phyloP scores from a whole-genome alignment of 2,329 filamentous ascomycete species.

The Penicillium olsonii region DNA sequence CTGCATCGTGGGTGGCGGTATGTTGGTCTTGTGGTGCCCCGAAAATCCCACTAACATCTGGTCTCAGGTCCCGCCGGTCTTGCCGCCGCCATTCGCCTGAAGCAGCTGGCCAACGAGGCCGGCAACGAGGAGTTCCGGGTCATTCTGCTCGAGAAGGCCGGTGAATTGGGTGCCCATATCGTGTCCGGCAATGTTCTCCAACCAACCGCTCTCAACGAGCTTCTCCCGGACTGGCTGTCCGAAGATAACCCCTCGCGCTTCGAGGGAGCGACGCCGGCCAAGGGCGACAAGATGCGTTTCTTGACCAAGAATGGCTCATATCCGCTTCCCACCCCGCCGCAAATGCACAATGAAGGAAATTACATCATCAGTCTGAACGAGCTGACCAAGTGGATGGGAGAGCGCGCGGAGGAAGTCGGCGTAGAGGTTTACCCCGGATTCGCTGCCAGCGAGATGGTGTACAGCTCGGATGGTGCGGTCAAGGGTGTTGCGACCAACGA shows the following conservation, averaged over 20 bases:
- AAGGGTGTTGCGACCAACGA: conserved; percentile 96
- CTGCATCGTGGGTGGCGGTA: conserved; percentile 89
- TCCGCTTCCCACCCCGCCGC: conserved; percentile 83
- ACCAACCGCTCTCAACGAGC: conserved; percentile 81
- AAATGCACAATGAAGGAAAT: conserved; percentile 98
- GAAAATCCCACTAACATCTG: conserved; percentile 6
- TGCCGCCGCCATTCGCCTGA: conserved; percentile 88
- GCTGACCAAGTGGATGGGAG: conserved; percentile 92
- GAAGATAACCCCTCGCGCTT: conserved; percentile 88
- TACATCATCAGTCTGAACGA: conserved; percentile 97
- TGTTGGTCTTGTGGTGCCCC: conserved; percentile 17
- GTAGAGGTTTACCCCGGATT: conserved; percentile 97
- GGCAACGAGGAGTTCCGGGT: conserved; percentile 97
- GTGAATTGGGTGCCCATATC: conserved; percentile 92
- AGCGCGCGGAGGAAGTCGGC: conserved; percentile 92
- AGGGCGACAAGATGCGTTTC: conserved; percentile 86
- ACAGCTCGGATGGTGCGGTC: conserved; percentile 81
- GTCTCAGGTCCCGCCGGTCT: conserved; percentile 78
- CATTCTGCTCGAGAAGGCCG: conserved; percentile 88
- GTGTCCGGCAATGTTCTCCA: conserved; percentile 95
- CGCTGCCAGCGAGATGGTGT: conserved; percentile 89
- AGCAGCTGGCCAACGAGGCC: conserved; percentile 91
- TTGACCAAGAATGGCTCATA: conserved; percentile 78
- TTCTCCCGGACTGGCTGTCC: conserved; percentile 90
- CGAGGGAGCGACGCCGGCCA: conserved; percentile 81